Percentiles rank a stretch among this genome's conserved stretches.
phyloP scores from a whole-genome alignment of 148 eudicot species.

The Arctostaphylos glauca region DNA sequence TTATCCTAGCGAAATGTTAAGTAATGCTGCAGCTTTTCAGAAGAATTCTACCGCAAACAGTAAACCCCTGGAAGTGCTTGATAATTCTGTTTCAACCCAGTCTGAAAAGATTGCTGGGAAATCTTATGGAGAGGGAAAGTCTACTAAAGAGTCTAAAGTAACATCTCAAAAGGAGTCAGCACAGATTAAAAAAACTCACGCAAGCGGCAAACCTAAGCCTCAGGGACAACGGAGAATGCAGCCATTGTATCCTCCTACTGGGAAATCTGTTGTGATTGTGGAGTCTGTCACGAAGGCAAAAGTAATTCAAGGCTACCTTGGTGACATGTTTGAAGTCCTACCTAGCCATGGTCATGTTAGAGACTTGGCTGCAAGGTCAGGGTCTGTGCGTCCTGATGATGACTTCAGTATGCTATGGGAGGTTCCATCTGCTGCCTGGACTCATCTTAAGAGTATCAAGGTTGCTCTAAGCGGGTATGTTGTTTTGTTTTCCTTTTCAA shows the following conservation, averaged over 20 bases:
- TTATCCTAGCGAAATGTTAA: conserved; percentile 23
- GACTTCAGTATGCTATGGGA: conserved; percentile 99
- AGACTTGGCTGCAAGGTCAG: conserved; percentile 96
- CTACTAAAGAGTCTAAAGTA: conserved; percentile 29
- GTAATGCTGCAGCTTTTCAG: conserved; percentile 48
- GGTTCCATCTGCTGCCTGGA: conserved; percentile 95
- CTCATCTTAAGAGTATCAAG: conserved; percentile 96
- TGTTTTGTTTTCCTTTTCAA: conserved; percentile 3
- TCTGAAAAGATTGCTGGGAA: conserved; percentile 32
- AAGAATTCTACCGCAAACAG: conserved; percentile 32
- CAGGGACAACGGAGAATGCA: conserved; percentile 32
- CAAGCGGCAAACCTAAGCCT: conserved; percentile 39
- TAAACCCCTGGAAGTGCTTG: conserved; percentile 30
- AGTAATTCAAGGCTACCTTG: conserved; percentile 96
- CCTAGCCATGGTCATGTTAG: conserved; percentile 99
- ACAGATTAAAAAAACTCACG: conserved; percentile 24
- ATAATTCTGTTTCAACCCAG: conserved; percentile 26
- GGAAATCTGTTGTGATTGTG: conserved; percentile 84
- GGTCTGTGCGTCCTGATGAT: conserved; percentile 91
- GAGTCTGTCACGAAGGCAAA: conserved; percentile 93
- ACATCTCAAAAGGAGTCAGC: conserved; percentile 27
- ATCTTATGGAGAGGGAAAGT: conserved; percentile 34
- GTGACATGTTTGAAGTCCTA: conserved; percentile 87
- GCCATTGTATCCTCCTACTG: conserved; percentile 75
- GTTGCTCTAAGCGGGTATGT: conserved; percentile 82